A percentile compares a stretch with the other conserved stretches of the same genome.
phyloP scores from a whole-genome alignment of 495 filamentous ascomycete species.

The Annulohypoxylon bovei region DNA sequence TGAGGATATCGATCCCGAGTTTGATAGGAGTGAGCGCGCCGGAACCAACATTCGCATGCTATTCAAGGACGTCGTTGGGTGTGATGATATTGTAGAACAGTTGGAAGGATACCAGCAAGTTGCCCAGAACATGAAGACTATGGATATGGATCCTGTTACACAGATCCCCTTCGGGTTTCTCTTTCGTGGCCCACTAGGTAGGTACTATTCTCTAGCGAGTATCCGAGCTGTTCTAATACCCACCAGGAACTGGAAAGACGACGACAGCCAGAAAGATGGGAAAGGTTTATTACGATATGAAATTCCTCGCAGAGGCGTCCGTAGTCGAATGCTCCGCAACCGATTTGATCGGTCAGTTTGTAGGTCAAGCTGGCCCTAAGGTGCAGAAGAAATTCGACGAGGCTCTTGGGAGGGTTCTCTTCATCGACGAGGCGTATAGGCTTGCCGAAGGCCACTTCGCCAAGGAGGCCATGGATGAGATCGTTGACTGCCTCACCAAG shows the following conservation, averaged over 20 bases:
- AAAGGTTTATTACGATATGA: slow-evolving; percentile 77
- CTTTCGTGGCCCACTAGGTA: slow-evolving; percentile 54
- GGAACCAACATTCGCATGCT: slow-evolving; percentile 64
- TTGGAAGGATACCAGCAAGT: slow-evolving; percentile 69
- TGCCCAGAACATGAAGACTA: slow-evolving; percentile 61
- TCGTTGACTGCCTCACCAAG: slow-evolving; percentile 76
- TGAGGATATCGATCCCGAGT: slow-evolving; percentile 75
- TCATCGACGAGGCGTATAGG: slow-evolving; percentile 75
- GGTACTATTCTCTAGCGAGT: neutral
- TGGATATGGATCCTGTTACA: slow-evolving; percentile 67
- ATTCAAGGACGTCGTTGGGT: slow-evolving; percentile 74
- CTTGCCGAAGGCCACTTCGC: slow-evolving; percentile 67
- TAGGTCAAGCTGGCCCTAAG: slow-evolving; percentile 74
- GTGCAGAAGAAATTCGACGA: slow-evolving; percentile 66
- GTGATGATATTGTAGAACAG: slow-evolving; percentile 67
- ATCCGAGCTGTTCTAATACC: slow-evolving; percentile 50
- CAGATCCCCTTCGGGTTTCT: slow-evolving; percentile 56
- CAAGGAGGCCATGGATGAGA: slow-evolving; percentile 77
- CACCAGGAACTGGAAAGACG: slow-evolving; percentile 76
- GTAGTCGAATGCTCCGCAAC: slow-evolving; percentile 70
- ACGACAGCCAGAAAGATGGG: slow-evolving; percentile 77
- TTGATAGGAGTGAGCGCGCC: slow-evolving; percentile 62
- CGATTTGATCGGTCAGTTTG: slow-evolving; percentile 68
- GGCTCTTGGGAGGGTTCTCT: slow-evolving; percentile 70
- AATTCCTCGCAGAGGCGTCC: slow-evolving; percentile 63